Percentiles rank a stretch among this genome's conserved stretches.
These are phyloP conservation scores for Helianthus annuus DNA, from an alignment of 129 eudicot genomes.

Conservation along the genomic window DNA sequence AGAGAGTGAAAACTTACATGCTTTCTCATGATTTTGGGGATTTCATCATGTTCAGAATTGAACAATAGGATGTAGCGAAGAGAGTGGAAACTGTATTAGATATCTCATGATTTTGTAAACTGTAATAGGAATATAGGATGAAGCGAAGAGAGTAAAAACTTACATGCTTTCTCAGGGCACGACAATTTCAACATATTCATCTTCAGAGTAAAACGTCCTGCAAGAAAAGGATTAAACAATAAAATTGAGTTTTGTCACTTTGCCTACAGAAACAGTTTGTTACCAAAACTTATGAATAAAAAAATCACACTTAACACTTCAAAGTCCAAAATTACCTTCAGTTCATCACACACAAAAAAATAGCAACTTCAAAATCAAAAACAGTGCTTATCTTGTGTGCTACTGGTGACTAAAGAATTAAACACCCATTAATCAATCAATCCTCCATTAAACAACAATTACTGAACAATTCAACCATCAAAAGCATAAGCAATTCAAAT, in stretches of 20 bases:
- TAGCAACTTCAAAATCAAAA: neutral
- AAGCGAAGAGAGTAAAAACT: too few species aligned
- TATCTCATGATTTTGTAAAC: too few species aligned
- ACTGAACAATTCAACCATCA: neutral
- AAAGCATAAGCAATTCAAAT: neutral
- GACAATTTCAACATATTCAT: too few species aligned
- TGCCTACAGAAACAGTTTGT: slow-evolving; percentile 28
- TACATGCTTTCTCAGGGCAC: neutral
- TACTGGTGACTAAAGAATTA: neutral
- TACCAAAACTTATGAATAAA: neutral
- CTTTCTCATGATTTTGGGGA: too few species aligned
- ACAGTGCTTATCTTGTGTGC: neutral
- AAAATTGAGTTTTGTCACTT: neutral
- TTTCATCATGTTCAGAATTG: too few species aligned
- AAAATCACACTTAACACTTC: neutral
- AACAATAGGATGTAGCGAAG: too few species aligned
- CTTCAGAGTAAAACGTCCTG: too few species aligned
- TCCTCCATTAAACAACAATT: neutral
- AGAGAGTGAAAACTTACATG: too few species aligned
- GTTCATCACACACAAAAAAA: neutral
- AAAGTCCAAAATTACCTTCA: neutral
- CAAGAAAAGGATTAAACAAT: too few species aligned
- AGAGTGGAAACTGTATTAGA: too few species aligned
- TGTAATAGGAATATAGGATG: too few species aligned
- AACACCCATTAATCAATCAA: neutral